Conservation (phyloP, 768 basidiomycete species). For the Clitopilus passeckerianus region DNA sequence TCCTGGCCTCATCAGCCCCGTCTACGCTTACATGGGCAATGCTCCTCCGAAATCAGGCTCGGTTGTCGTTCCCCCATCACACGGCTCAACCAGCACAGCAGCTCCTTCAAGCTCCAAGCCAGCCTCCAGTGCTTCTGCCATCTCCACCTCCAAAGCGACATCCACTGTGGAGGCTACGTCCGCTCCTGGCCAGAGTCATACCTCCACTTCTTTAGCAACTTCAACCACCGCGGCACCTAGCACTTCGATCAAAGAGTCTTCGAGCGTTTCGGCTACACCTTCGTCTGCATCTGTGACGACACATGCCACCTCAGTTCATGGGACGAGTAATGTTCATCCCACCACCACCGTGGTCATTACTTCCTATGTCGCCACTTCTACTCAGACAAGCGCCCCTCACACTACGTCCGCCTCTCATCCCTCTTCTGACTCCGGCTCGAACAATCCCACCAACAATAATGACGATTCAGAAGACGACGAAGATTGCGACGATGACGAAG, state of each 20-base stretch:
- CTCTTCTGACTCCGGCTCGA: neutral
- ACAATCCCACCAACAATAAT: neutral
- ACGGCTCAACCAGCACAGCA: conserved; percentile 7
- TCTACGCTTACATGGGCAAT: conserved; percentile 42
- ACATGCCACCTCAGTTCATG: neutral
- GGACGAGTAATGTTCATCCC: neutral
- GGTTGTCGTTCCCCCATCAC: conserved; percentile 14
- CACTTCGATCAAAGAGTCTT: neutral
- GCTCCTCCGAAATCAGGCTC: conserved; percentile 31
- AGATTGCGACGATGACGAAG: conserved; percentile 4
- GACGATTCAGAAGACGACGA: conserved; percentile 2
- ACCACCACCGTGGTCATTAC: neutral
- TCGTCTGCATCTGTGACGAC: neutral
- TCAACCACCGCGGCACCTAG: neutral
- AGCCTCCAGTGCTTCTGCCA: neutral
- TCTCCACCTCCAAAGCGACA: neutral
- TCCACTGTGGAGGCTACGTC: neutral
- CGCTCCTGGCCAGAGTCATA: neutral
- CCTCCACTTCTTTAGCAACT: neutral
- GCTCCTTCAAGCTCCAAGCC: conserved; percentile 3
- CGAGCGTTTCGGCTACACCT: neutral
- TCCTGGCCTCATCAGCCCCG: conserved; percentile 36
- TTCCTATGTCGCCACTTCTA: neutral
- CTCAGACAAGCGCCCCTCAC: neutral
- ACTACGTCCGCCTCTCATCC: neutral